phyloP scores from a whole-genome alignment of 2,329 filamentous ascomycete genomes.

The Teratosphaeriaceae sp. region DNA sequence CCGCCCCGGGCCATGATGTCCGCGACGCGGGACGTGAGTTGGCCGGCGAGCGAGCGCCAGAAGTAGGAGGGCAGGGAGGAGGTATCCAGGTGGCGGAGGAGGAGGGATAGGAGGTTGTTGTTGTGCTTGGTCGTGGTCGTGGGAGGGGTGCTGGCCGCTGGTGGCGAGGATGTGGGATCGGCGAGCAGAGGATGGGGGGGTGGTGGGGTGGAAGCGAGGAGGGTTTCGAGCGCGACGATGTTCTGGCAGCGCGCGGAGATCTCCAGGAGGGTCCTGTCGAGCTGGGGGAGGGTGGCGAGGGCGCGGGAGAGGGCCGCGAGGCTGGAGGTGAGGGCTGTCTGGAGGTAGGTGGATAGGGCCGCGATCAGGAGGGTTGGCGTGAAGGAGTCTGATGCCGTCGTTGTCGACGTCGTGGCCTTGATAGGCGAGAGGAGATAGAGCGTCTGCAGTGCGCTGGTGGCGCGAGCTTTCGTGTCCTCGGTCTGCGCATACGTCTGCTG shows the following conservation, averaged over 20 bases:
- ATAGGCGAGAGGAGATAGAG: constrained; percentile 71
- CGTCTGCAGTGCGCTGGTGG: constrained; percentile 66
- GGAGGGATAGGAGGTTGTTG: constrained; percentile 59
- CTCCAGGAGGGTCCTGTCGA: constrained; percentile 77
- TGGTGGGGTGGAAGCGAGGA: constrained; percentile 62
- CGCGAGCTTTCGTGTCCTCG: constrained; percentile 68
- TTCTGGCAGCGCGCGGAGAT: constrained; percentile 83
- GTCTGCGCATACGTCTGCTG: constrained; percentile 49
- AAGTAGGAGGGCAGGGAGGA: constrained; percentile 84
- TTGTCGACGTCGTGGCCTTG: constrained; percentile 16
- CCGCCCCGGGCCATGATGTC: constrained; percentile 81
- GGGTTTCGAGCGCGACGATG: constrained; percentile 75
- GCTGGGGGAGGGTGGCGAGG: constrained; percentile 68
- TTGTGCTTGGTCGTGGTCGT: constrained; percentile 8
- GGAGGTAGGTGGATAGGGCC: constrained; percentile 73
- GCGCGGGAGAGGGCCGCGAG: constrained; percentile 67
- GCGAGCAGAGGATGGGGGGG: constrained; percentile 61
- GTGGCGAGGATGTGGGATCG: too few relatives aligned
- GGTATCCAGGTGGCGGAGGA: constrained; percentile 71
- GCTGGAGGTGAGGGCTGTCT: constrained; percentile 72
- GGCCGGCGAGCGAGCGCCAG: constrained; percentile 81
- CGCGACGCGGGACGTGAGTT: constrained; percentile 68
- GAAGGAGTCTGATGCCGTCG: constrained; percentile 45
- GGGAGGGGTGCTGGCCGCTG: too few relatives aligned
- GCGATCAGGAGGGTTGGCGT: constrained; percentile 66